A percentile compares a stretch with the other conserved stretches of the same genome.
phyloP scores from a whole-genome alignment of 2,329 filamentous ascomycete species.

The Camillea tinctor region DNA sequence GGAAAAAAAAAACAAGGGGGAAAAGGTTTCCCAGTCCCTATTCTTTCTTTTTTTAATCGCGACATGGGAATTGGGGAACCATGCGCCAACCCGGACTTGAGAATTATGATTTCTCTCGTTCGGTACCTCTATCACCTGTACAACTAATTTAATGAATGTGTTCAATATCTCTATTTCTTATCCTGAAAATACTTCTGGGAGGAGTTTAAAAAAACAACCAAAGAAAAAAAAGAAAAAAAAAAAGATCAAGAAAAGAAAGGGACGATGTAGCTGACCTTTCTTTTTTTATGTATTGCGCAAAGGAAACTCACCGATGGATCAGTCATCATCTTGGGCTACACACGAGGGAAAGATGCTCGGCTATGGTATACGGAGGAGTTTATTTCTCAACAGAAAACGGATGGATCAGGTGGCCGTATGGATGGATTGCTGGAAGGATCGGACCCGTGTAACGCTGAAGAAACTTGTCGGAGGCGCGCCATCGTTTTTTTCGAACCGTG shows the following conservation, averaged over 20 bases:
- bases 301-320: not conserved
- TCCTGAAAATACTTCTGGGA: not conserved
- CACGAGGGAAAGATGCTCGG: not conserved
- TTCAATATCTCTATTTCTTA: not conserved
- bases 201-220: not conserved
- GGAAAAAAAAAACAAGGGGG: not conserved
- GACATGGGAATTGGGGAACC: not conserved
- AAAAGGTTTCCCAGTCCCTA: not conserved
- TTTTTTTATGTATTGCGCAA: not conserved
- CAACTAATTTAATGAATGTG: constrained; percentile 3
- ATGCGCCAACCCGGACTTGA: not conserved
- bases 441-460: not conserved
- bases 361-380: not conserved
- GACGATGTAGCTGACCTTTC: not conserved
- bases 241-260: not conserved
- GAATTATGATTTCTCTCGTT: not conserved
- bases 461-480: not conserved
- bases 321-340: not conserved
- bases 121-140: not conserved
- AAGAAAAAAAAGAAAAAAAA: not conserved
- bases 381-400: not conserved
- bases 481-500: not conserved
- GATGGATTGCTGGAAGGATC: not conserved
- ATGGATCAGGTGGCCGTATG: not conserved
- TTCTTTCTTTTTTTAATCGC: not conserved